phyloP scores from a whole-genome alignment of 148 eudicot species.

The Drosera capensis region DNA sequence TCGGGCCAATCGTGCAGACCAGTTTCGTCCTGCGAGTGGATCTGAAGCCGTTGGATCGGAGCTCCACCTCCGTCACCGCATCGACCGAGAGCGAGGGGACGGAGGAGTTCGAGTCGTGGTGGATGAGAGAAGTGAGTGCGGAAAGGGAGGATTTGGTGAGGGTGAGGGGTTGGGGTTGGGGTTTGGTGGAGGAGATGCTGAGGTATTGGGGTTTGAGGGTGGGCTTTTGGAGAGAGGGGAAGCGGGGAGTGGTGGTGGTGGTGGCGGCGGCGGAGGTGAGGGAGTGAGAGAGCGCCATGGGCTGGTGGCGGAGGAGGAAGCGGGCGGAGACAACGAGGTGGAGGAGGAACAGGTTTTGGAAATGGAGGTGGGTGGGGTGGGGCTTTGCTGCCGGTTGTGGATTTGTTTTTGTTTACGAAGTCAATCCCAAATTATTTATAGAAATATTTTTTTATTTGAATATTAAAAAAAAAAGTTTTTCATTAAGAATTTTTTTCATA shows the following conservation, averaged over 20 bases:
- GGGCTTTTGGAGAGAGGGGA: background rate
- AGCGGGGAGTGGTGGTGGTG: background rate
- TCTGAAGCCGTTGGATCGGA: slow-evolving; percentile 86
- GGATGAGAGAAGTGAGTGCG: slow-evolving; percentile 1
- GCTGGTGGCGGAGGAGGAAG: too few species aligned
- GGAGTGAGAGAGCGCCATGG: too few species aligned
- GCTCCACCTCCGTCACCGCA: slow-evolving; percentile 72
- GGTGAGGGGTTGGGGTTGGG: background rate
- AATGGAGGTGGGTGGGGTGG: too few species aligned
- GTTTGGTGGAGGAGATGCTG: background rate
- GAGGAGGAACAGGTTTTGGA: too few species aligned
- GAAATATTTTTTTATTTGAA: too few species aligned
- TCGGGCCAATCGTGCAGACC: slow-evolving; percentile 68
- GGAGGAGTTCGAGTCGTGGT: background rate
- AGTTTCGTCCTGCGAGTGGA: slow-evolving; percentile 82
- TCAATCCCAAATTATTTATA: too few species aligned
- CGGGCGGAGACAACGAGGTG: too few species aligned
- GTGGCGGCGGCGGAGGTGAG: too few species aligned
- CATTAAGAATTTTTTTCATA: too few species aligned
- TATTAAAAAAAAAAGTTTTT: too few species aligned
- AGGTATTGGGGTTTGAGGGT: slow-evolving; percentile 5
- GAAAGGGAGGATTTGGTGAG: background rate
- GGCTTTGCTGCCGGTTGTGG: too few species aligned
- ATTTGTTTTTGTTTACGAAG: too few species aligned
- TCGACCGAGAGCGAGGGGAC: slow-evolving; percentile 46